phyloP scores from a whole-genome alignment of 2,329 filamentous ascomycete species.

The Diaporthe sp. region DNA sequence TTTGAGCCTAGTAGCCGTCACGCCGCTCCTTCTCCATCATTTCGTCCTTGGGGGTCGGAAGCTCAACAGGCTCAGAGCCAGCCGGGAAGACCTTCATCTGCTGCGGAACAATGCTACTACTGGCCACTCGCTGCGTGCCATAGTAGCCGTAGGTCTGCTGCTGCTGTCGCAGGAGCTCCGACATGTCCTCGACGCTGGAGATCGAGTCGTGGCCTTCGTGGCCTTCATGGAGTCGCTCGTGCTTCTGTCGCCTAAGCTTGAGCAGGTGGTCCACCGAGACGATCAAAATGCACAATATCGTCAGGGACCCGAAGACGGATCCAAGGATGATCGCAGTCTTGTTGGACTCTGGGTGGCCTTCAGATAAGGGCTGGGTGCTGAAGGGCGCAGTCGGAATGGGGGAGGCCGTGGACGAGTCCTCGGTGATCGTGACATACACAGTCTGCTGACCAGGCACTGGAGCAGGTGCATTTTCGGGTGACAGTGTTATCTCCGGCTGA shows the following conservation, averaged over 20 bases:
- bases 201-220: neutral
- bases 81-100: neutral
- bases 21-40: neutral
- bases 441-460: neutral
- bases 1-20: neutral
- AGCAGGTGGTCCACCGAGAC: neutral
- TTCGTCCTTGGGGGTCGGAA: neutral
- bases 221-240: neutral
- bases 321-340: constrained; percentile 12
- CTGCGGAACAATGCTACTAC: neutral
- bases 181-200: neutral
- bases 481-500: no score
- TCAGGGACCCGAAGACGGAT: constrained; percentile 3
- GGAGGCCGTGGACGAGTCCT: neutral
- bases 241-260: neutral
- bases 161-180: constrained; percentile 15
- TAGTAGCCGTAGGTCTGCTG: constrained; percentile 28
- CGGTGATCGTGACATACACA: constrained; percentile 9
- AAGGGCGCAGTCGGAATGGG: neutral
- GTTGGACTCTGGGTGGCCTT: neutral
- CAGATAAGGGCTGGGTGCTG: neutral
- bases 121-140: constrained; percentile 14
- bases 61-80: constrained; percentile 3
- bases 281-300: neutral
- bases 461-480: neutral